phyloP scores from a whole-genome alignment of 257 asterid species.

The Jacaranda copaia region DNA sequence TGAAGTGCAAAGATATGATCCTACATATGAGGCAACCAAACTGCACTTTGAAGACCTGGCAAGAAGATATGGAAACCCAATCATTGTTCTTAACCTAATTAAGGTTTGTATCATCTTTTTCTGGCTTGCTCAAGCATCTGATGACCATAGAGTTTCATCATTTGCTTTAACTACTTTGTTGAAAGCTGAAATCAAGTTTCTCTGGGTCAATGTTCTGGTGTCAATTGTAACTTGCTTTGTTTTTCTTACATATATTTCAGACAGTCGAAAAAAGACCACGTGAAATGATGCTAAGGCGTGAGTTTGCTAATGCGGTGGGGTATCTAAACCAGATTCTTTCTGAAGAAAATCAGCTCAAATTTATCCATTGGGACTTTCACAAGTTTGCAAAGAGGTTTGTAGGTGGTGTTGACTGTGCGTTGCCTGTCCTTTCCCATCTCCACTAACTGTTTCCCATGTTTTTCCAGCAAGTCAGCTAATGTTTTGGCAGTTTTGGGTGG shows the following conservation, averaged over 20 bases:
- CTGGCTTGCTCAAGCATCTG: conserved; percentile 33
- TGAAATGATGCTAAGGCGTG: conserved; percentile 99
- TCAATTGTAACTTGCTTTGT: neutral
- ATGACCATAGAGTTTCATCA: conserved; percentile 29
- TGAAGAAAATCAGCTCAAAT: conserved; percentile 82
- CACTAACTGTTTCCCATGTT: conserved; percentile 39
- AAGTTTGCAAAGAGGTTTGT: conserved; percentile 94
- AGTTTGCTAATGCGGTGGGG: conserved; percentile 94
- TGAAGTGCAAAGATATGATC: conserved; percentile 99
- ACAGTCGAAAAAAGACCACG: conserved; percentile 98
- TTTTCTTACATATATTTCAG: conserved; percentile 48
- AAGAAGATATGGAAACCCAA: conserved; percentile 92
- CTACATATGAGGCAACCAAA: conserved; percentile 97
- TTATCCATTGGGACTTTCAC: conserved; percentile 99
- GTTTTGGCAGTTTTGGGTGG: conserved; percentile 98
- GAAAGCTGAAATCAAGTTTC: conserved; percentile 22
- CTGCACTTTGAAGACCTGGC: conserved; percentile 95
- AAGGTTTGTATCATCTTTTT: conserved; percentile 64
- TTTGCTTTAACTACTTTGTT: conserved; percentile 25
- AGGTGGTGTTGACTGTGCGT: conserved; percentile 27
- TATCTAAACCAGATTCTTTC: conserved; percentile 91
- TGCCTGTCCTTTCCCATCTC: conserved; percentile 30
- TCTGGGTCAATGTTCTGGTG: neutral
- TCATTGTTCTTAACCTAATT: conserved; percentile 91
- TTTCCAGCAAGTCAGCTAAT: conserved; percentile 95